phyloP scores from a whole-genome alignment of 805 yeast species.

The Nakazawaea anatomiae region DNA sequence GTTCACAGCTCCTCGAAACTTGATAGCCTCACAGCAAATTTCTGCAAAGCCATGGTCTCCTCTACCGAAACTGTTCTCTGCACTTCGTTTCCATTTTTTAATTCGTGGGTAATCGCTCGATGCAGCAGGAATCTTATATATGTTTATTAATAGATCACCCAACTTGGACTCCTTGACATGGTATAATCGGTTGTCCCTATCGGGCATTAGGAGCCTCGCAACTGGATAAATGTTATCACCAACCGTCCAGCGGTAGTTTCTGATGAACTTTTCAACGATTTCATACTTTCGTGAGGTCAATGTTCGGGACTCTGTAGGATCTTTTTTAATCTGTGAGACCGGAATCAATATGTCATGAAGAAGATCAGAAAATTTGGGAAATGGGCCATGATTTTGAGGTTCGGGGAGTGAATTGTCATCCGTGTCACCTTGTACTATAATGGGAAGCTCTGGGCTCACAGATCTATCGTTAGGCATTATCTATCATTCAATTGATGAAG shows the following conservation, averaged over 20 bases:
- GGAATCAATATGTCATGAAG: conserved; percentile 37
- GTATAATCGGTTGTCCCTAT: conserved; percentile 51
- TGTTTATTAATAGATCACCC: conserved; percentile 41
- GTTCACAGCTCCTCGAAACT: conserved; percentile 38
- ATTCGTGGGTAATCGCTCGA: conserved; percentile 54
- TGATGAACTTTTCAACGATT: conserved; percentile 32
- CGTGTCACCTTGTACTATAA: not conserved
- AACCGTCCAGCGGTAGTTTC: conserved; percentile 45
- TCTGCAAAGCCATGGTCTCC: conserved; percentile 40
- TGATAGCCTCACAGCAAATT: conserved; percentile 42
- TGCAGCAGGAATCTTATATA: conserved; percentile 52
- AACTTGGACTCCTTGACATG: conserved; percentile 59
- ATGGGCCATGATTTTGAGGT: conserved; percentile 32
- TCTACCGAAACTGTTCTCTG: conserved; percentile 23
- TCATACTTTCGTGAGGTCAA: conserved; percentile 13
- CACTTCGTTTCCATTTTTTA: conserved; percentile 40
- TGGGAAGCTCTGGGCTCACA: not conserved
- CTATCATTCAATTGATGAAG: not conserved
- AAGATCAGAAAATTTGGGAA: conserved; percentile 35
- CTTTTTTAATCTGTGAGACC: conserved; percentile 26
- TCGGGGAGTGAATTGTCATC: not conserved
- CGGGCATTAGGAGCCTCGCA: conserved; percentile 54
- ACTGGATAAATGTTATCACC: conserved; percentile 67
- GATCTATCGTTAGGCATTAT: not conserved
- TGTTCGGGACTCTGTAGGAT: conserved; percentile 12